Base-by-base conservation (phyloP, 108 stramenopile genomes). In the Pseudonitzschia delicatissima region DNA sequence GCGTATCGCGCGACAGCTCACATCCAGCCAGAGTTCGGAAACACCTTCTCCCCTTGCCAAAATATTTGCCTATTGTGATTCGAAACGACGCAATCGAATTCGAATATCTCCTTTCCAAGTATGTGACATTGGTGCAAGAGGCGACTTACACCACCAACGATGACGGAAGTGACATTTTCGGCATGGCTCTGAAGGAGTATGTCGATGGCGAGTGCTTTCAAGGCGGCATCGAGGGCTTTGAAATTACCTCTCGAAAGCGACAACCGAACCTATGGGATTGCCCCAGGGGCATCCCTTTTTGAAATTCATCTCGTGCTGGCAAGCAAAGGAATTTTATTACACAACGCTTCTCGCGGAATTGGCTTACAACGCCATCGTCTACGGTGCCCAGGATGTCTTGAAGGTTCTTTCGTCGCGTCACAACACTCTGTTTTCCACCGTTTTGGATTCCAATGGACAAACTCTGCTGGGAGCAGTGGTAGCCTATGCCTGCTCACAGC, bases 61-160 rank as follows among this genome's bases (percentile, higher is more conserved):
- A 53, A 23, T n/a, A 27, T 13, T 53, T 53, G 5, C 25, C 51
- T 9, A 31, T 53, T 53, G 51, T 53, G 25, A 53, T 53, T 53
- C 29, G 51, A 13, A 53, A 53, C 29, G 51, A 53, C 15, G 51
- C 51, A n/a, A 53, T 32, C 15, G 51, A 53, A 53, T 53, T 53
- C 29, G 51, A 53, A 27, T 53, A 53, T 20, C 6, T 53, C 4
- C 1, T 53, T 7, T 27, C 26, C 13, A 53, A 53, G 29, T 23
- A 53, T 28, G 29, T 53, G 6, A 23, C 15, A 23, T 25, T 26
- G 29, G 27, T 53, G 6, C 26, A 53, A 28, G 25, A 53, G 51
- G 51, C 25, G 5, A 53, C 21, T 5, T 53, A 20, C 1, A 27
- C 27, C 0, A n/a, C 23, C 51, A 28, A 28, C 11, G 28, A 53